These are phyloP conservation scores for Apiospora pterosperma DNA, from an alignment of 2,329 filamentous ascomycete genomes.

Conservation along the genomic window DNA sequence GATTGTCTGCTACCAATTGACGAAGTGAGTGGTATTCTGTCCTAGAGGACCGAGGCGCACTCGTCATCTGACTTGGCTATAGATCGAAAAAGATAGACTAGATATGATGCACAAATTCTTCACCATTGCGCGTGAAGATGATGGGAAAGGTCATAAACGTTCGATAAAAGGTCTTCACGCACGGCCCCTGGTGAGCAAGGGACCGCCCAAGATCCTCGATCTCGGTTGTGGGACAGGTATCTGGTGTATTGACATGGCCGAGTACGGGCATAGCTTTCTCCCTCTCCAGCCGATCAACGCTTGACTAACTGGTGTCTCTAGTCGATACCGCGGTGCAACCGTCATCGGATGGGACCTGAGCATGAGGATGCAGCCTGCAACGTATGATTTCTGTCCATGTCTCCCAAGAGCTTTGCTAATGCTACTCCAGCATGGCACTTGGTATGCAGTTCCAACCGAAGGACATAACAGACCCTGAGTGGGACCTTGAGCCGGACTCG, in stretches of 20 bases:
- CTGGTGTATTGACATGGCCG: conserved; percentile 84
- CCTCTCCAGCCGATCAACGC: neutral
- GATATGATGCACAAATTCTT: conserved; percentile 82
- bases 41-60: neutral
- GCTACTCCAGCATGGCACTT: neutral
- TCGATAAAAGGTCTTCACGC: conserved; percentile 21
- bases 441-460: conserved; percentile 58
- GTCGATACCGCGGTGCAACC: conserved; percentile 10
- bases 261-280: conserved; percentile 44
- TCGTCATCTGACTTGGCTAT: neutral
- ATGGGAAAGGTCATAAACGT: neutral
- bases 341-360: conserved; percentile 36
- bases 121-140: conserved; percentile 55
- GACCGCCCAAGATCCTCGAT: conserved; percentile 49
- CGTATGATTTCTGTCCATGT: conserved; percentile 16
- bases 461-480: conserved; percentile 78
- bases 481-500: conserved; percentile 41
- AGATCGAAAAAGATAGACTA: conserved; percentile 68
- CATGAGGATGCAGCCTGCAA: conserved; percentile 30
- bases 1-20: conserved; percentile 76
- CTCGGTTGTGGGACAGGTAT: conserved; percentile 87
- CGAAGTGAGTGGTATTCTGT: conserved; percentile 50
- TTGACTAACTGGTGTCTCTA: neutral
- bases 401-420: neutral
- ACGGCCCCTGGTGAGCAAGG: conserved; percentile 31